A percentile compares a stretch with the other conserved stretches of the same genome.
These are phyloP conservation scores for Yamadazyma taylorii DNA, from an alignment of 1,139 yeast species.

Conservation along the genomic window DNA sequence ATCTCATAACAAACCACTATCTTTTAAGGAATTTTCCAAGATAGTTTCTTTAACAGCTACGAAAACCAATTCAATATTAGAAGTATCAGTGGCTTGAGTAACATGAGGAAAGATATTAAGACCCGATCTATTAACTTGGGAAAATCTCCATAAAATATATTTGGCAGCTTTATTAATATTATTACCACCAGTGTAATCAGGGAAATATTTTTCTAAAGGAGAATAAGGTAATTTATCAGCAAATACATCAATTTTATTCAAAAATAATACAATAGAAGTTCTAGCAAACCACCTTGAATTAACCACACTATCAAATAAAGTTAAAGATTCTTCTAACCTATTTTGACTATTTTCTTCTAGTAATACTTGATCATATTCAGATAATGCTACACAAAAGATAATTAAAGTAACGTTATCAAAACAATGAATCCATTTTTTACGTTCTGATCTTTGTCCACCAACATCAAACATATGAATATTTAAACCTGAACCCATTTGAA, in stretches of 20 bases:
- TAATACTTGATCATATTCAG: conserved; percentile 86
- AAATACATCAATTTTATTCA: conserved; percentile 87
- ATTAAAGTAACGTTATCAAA: conserved; percentile 89
- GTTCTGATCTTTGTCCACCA: conserved; percentile 92
- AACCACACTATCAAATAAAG: conserved; percentile 84
- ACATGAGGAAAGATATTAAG: conserved; percentile 85
- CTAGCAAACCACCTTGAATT: conserved; percentile 94
- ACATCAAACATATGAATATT: conserved; percentile 87
- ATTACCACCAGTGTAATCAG: conserved; percentile 86
- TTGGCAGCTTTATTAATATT: conserved; percentile 93
- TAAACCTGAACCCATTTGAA: conserved; percentile 70
- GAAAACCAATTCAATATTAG: conserved; percentile 82
- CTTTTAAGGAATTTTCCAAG: conserved; percentile 78
- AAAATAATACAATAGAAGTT: conserved; percentile 79
- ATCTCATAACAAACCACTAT: conserved; percentile 76
- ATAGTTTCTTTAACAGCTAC: conserved; percentile 92
- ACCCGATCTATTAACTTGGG: conserved; percentile 80
- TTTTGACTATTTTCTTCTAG: conserved; percentile 79
- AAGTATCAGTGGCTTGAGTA: conserved; percentile 93
- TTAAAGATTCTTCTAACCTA: conserved; percentile 81
- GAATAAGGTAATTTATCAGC: conserved; percentile 81
- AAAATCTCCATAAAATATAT: conserved; percentile 88
- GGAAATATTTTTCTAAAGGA: conserved; percentile 81
- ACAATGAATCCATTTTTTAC: conserved; percentile 95
- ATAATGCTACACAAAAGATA: conserved; percentile 85